These are phyloP conservation scores for Diplocarpon rosae DNA, from an alignment of 2,329 filamentous ascomycete species.

Conservation along the genomic window DNA sequence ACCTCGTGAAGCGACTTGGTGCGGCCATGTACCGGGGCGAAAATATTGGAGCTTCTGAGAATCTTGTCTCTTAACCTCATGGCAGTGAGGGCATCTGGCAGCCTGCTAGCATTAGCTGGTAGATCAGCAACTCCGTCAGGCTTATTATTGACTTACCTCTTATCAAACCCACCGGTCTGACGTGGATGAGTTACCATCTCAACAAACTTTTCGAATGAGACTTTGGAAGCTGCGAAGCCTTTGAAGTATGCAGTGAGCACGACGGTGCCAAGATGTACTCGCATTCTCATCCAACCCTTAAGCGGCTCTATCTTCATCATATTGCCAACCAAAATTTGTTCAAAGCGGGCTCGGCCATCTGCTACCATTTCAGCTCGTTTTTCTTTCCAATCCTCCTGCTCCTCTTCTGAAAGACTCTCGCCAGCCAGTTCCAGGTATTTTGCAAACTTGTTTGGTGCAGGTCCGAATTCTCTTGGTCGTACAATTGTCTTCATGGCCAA, in stretches of 20 bases:
- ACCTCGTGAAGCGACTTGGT: constrained; percentile 8
- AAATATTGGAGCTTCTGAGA: constrained; percentile 9
- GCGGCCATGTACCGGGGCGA: constrained; percentile 8
- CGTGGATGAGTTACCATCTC: constrained; percentile 20
- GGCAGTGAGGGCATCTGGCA: constrained; percentile 8
- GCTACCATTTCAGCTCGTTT: constrained; percentile 5
- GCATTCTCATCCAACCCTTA: constrained; percentile 24
- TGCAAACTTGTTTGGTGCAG: not conserved
- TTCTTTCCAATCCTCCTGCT: constrained; percentile 13
- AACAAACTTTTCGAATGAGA: constrained; percentile 17
- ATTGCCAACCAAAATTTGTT: constrained; percentile 14
- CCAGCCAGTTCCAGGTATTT: constrained; percentile 14
- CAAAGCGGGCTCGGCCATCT: constrained; percentile 11
- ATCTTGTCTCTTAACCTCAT: constrained; percentile 14
- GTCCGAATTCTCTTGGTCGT: constrained; percentile 2
- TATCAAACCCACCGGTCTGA: constrained; percentile 19
- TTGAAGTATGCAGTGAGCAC: constrained; percentile 15
- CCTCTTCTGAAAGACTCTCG: constrained; percentile 5
- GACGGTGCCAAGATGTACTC: constrained; percentile 25
- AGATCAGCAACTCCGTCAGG: not conserved
- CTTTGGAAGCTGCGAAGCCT: constrained; percentile 1
- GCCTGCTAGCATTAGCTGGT: constrained; percentile 9
- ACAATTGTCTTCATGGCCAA: constrained; percentile 11
- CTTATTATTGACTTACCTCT: constrained; percentile 17
- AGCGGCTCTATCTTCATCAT: constrained; percentile 16